Conservation (phyloP, 148 eudicot species). For the Fagopyrum esculentum region DNA sequence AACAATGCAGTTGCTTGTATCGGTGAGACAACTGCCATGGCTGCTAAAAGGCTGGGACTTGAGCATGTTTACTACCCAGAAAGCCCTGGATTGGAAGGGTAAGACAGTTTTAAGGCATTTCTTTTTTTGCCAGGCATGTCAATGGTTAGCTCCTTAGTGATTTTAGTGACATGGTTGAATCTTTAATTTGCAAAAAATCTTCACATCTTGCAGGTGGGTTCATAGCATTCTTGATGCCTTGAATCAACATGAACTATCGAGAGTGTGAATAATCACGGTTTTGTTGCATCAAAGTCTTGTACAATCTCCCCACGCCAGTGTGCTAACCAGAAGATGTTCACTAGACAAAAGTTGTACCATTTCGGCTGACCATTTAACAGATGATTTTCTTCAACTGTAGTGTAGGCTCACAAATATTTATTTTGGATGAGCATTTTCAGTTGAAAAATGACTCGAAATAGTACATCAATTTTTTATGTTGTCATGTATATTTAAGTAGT, state of each 20-base stretch:
- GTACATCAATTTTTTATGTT: neutral
- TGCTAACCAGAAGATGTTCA: neutral
- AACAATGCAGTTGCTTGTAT: slow-evolving; percentile 72
- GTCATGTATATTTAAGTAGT: neutral
- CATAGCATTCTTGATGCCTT: slow-evolving; percentile 73
- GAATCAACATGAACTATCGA: slow-evolving; percentile 33
- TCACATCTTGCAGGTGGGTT: slow-evolving; percentile 54
- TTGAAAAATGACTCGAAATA: neutral
- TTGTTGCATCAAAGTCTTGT: neutral
- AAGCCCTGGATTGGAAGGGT: slow-evolving; percentile 92
- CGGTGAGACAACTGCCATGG: slow-evolving; percentile 90
- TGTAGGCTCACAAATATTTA: neutral
- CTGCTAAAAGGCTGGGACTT: slow-evolving; percentile 73
- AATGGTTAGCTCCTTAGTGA: neutral
- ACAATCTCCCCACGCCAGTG: neutral
- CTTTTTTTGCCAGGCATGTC: slow-evolving; percentile 5
- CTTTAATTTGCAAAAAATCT: neutral
- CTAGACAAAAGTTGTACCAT: neutral
- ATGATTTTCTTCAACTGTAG: neutral
- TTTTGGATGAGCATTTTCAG: neutral
- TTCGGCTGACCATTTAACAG: neutral
- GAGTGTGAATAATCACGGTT: neutral
- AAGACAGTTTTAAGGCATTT: slow-evolving; percentile 9
- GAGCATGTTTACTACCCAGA: slow-evolving; percentile 65
- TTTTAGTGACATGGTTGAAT: neutral